Conservation (phyloP, 169 alveolate genomes). For the Cryptosporidium canis region DNA sequence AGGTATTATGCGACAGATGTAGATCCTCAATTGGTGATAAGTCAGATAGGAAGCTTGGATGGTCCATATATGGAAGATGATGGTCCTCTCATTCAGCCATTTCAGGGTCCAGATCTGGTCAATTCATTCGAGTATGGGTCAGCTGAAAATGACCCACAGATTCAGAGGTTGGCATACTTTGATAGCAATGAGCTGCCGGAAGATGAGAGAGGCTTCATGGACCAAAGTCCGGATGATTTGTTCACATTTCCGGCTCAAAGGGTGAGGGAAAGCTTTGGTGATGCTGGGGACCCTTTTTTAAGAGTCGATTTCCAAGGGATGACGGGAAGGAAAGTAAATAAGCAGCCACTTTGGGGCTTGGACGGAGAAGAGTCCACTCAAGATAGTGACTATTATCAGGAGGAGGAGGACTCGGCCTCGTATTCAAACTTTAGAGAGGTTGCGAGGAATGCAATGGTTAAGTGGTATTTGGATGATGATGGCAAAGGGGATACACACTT, state of each 20-base stretch:
- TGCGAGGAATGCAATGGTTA: conserved; percentile 41
- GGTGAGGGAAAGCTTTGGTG: not conserved
- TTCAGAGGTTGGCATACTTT: conserved; percentile 41
- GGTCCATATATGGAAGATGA: not conserved
- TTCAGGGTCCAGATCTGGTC: not conserved
- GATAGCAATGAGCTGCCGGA: conserved; percentile 23
- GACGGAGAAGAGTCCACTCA: conserved; percentile 21
- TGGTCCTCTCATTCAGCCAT: conserved; percentile 21
- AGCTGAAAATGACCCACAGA: conserved; percentile 5
- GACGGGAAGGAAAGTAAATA: conserved; percentile 30
- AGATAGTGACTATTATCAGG: not conserved
- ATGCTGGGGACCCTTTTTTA: not conserved
- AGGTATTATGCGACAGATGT: not conserved
- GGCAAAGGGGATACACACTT: conserved; percentile 12
- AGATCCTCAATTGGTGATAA: not conserved
- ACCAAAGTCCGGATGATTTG: not conserved
- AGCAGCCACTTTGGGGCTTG: not conserved
- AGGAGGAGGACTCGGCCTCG: not conserved
- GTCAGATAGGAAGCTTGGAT: not conserved
- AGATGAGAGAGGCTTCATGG: conserved; percentile 13
- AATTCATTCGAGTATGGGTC: conserved; percentile 11
- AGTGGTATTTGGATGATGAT: conserved; percentile 46
- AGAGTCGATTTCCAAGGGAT: conserved; percentile 39
- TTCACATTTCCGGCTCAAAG: conserved; percentile 2
- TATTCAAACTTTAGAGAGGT: conserved; percentile 41